Conservation (phyloP, 129 eudicot genomes). For the Centrapalus pauciflorus region DNA sequence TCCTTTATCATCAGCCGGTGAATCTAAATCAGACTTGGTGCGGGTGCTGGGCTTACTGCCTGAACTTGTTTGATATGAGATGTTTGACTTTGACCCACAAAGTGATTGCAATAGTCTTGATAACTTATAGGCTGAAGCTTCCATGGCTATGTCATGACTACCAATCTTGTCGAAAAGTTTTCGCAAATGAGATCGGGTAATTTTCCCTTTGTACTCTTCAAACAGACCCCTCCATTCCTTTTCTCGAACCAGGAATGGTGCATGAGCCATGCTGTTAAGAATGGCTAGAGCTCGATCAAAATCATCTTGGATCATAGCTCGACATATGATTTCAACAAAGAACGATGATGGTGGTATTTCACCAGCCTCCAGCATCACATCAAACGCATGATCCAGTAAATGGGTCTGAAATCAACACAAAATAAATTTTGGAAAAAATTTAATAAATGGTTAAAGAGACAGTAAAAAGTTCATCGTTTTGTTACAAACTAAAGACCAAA, state of each 20-base stretch:
- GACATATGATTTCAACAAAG: slow-evolving; percentile 72
- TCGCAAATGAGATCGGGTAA: slow-evolving; percentile 32
- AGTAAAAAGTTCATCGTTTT: too few species aligned
- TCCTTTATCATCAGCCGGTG: slow-evolving; percentile 11
- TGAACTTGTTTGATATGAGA: too few species aligned
- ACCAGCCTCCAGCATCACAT: slow-evolving; percentile 65
- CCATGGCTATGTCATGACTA: slow-evolving; percentile 34
- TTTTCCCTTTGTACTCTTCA: slow-evolving; percentile 52
- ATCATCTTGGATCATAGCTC: slow-evolving; percentile 43
- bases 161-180: slow-evolving; percentile 37
- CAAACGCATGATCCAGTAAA: slow-evolving; percentile 93
- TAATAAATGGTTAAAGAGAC: too few species aligned
- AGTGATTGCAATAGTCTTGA: slow-evolving; percentile 51
- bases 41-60: too few species aligned
- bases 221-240: slow-evolving; percentile 67
- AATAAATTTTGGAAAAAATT: too few species aligned
- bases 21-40: too few species aligned
- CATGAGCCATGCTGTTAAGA: slow-evolving; percentile 65
- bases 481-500: too few species aligned
- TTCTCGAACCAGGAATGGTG: slow-evolving; percentile 68
- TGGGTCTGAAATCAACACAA: slow-evolving; percentile 73
- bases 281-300: slow-evolving; percentile 52
- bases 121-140: slow-evolving; percentile 56
- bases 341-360: slow-evolving; percentile 64
- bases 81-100: slow-evolving; percentile 39